Evolutionary conservation across 768 basidiomycete species (phyloP).

Genomic region (Lactarius hatsudake): DNA sequence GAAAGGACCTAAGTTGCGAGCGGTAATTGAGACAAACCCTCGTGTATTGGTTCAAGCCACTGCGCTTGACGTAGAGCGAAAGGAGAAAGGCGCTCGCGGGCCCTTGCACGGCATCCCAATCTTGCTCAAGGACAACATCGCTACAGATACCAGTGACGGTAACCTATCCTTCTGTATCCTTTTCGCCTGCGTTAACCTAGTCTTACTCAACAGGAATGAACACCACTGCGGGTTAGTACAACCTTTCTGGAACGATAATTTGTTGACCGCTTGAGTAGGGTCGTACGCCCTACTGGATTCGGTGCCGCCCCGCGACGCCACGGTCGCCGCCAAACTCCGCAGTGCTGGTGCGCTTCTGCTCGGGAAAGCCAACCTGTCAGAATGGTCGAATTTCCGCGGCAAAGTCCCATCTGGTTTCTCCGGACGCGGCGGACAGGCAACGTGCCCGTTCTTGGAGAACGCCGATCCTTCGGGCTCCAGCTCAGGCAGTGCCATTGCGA

Average conservation of each 20-base stretch:
- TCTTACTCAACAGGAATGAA: slow-evolving; percentile 36
- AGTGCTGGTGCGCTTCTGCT: slow-evolving; percentile 39
- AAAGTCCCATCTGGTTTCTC: slow-evolving; percentile 43
- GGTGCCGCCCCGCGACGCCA: slow-evolving; percentile 36
- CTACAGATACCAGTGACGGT: slow-evolving; percentile 36
- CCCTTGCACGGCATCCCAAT: slow-evolving; percentile 54
- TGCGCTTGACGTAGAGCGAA: slow-evolving; percentile 46
- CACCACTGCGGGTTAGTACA: slow-evolving; percentile 34
- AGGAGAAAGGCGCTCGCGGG: slow-evolving; percentile 42
- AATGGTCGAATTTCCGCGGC: slow-evolving; percentile 44
- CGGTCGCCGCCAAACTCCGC: slow-evolving; percentile 33
- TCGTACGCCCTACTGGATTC: slow-evolving; percentile 36
- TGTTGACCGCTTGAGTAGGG: slow-evolving; percentile 24
- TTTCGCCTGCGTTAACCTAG: neutral
- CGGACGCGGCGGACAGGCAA: slow-evolving; percentile 45
- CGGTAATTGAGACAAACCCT: slow-evolving; percentile 57
- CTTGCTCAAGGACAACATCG: slow-evolving; percentile 48
- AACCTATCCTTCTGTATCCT: neutral
- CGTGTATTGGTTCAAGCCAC: slow-evolving; percentile 53
- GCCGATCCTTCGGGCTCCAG: slow-evolving; percentile 42
- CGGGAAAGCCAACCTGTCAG: slow-evolving; percentile 43
- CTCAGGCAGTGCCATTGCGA: slow-evolving; percentile 42
- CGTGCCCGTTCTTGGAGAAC: slow-evolving; percentile 42
- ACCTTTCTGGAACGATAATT: neutral
- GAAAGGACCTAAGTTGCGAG: slow-evolving; percentile 53